These are phyloP conservation scores for Isabelozyma pseudorhagii DNA, from an alignment of 805 yeast species.

Conservation along the genomic window DNA sequence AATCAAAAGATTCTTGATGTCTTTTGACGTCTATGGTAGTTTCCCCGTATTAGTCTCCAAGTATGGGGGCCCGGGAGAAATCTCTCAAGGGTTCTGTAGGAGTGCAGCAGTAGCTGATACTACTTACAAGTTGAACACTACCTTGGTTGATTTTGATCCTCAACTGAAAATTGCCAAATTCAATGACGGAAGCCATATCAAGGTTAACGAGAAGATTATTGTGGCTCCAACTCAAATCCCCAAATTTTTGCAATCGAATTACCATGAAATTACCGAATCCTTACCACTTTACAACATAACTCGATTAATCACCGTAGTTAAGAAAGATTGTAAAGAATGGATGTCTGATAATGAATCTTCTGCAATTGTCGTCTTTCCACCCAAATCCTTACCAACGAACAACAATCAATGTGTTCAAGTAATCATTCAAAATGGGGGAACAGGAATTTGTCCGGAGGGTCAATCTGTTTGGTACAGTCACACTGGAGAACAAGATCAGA, in stretches of 20 bases:
- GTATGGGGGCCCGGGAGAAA: conserved; percentile 94
- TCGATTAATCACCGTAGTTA: conserved; percentile 77
- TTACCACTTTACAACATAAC: conserved; percentile 54
- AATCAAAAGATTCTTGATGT: conserved; percentile 76
- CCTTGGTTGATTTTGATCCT: conserved; percentile 63
- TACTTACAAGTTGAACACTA: conserved; percentile 79
- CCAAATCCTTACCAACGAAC: conserved; percentile 62
- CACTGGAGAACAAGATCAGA: conserved; percentile 63
- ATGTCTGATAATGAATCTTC: conserved; percentile 79
- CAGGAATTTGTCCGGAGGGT: conserved; percentile 84
- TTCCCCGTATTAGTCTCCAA: conserved; percentile 91
- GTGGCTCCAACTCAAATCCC: conserved; percentile 67
- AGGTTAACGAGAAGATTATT: conserved; percentile 75
- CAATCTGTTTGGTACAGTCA: conserved; percentile 90
- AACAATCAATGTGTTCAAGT: conserved; percentile 81
- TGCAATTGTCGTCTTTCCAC: conserved; percentile 90
- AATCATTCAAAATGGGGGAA: conserved; percentile 79
- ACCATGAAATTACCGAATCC: conserved; percentile 39
- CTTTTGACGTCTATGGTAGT: conserved; percentile 89
- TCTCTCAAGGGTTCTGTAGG: conserved; percentile 94
- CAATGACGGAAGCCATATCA: conserved; percentile 70
- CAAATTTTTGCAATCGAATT: conserved; percentile 39
- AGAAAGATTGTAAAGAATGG: conserved; percentile 89
- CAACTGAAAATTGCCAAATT: conserved; percentile 63
- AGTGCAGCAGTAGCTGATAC: conserved; percentile 98